phyloP scores from a whole-genome alignment of 2,329 filamentous ascomycete genomes.

The Alternaria viburni region DNA sequence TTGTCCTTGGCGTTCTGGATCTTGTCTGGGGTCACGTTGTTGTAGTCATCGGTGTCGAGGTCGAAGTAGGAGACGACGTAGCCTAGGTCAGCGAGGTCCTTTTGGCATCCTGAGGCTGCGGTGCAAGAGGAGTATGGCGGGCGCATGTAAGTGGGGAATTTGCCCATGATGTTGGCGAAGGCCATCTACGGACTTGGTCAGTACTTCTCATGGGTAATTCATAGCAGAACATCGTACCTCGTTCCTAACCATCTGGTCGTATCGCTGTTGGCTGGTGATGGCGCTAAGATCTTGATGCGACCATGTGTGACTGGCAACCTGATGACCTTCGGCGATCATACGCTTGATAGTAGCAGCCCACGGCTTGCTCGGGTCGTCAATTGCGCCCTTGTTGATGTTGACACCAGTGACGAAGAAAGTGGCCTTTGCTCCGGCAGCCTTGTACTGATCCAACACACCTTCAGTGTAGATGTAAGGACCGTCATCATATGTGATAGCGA shows the following conservation, averaged over 20 bases:
- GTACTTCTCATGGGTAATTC: not conserved
- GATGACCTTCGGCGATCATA: conserved; percentile 63
- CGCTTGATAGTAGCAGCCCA: conserved; percentile 61
- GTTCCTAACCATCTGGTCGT: conserved; percentile 59
- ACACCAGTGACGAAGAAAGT: conserved; percentile 71
- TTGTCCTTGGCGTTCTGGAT: conserved; percentile 45
- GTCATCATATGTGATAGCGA: conserved; percentile 72
- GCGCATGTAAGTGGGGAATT: conserved; percentile 62
- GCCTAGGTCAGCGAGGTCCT: conserved; percentile 53
- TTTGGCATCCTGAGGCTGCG: conserved; percentile 43
- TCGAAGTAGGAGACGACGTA: conserved; percentile 68
- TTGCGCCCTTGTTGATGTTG: conserved; percentile 62
- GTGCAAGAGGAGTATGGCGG: conserved; percentile 57
- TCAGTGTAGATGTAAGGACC: conserved; percentile 68
- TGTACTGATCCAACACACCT: conserved; percentile 66
- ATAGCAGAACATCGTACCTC: conserved; percentile 33
- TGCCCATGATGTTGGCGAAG: conserved; percentile 60
- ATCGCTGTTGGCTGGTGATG: conserved; percentile 52
- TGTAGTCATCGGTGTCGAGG: conserved; percentile 60
- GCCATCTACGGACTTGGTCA: conserved; percentile 49
- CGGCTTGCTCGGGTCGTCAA: conserved; percentile 53
- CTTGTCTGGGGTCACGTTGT: conserved; percentile 36
- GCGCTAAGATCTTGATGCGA: conserved; percentile 58
- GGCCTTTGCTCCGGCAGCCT: conserved; percentile 64
- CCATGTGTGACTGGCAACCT: conserved; percentile 66